Evolutionary conservation across 2,329 filamentous ascomycete genomes (phyloP).

Genomic region (Drechmeria coniospora): DNA sequence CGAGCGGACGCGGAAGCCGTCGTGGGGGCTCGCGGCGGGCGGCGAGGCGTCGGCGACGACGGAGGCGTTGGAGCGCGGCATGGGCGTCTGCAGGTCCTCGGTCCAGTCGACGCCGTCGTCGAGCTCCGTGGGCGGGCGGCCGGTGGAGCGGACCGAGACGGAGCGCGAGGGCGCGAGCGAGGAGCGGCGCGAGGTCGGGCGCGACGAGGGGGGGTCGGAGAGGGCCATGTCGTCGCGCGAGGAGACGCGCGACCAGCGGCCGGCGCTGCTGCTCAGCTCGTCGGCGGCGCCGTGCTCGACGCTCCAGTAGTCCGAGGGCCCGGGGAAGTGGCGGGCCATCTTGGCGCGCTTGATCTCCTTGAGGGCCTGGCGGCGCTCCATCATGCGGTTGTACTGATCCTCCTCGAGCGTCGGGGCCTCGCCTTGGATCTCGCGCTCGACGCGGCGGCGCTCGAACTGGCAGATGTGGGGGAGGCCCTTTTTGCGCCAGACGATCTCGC

Average conservation of each 20-base stretch:
- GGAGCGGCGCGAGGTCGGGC: slow-evolving; percentile 23
- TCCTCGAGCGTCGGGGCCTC: slow-evolving; percentile 44
- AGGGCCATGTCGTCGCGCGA: slow-evolving; percentile 24
- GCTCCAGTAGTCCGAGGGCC: slow-evolving; percentile 60
- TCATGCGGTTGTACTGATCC: slow-evolving; percentile 41
- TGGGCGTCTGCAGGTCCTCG: slow-evolving; percentile 39
- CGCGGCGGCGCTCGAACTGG: slow-evolving; percentile 63
- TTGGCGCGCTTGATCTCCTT: slow-evolving; percentile 43
- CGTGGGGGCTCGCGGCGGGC: slow-evolving; percentile 54
- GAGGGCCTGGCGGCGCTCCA: slow-evolving; percentile 41
- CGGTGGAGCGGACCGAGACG: slow-evolving; percentile 28
- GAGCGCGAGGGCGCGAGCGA: slow-evolving; percentile 32
- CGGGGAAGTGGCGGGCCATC: slow-evolving; percentile 32
- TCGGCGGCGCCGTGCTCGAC: slow-evolving; percentile 58
- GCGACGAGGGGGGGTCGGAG: slow-evolving; percentile 20
- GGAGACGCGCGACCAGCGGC: slow-evolving; percentile 25
- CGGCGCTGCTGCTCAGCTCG: slow-evolving; percentile 28
- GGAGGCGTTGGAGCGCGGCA: slow-evolving; percentile 32
- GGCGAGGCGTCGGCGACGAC: slow-evolving; percentile 61
- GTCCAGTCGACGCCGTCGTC: slow-evolving; percentile 23
- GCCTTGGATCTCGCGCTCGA: slow-evolving; percentile 55
- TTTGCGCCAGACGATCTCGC: slow-evolving; percentile 88
- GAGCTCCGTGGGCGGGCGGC: slow-evolving; percentile 13
- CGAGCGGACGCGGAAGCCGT: slow-evolving; percentile 48
- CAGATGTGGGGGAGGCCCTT: slow-evolving; percentile 75